Base-by-base conservation (phyloP, 768 basidiomycete species). In the Floccularia luteovirens region DNA sequence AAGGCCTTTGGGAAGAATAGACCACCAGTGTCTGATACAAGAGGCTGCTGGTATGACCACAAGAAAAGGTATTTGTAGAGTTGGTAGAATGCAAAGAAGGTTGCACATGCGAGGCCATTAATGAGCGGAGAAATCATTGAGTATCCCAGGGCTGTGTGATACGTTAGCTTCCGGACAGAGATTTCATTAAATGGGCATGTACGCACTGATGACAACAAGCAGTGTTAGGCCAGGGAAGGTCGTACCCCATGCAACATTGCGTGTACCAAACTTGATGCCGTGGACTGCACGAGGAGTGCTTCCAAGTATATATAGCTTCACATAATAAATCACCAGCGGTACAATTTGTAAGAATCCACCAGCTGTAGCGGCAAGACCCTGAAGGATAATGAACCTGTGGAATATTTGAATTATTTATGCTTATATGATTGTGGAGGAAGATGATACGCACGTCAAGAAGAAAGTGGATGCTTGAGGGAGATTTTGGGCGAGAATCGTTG, bases 1-100 rank as follows among this genome's bases (percentile, higher is more conserved):
- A 98, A 77, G 3, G 96, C 94, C 60, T 82, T 88, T 17, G 93
- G 93, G 72, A 91, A 98, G 70, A 96, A 98, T 36, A 89, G 56
- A 0, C 96, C 96, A 25, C 94, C 94, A 0, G 91, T 94, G 41
- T 96, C 92, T 36, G 65, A 65, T 3, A 71, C 61, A 0, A 71
- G 55, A 3, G 81, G 75, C 55, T 90, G 82, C 41, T 87, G 79
- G 51, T 77, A 76, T 44, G 76, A 79, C 68, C 78, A 91, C 39
- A 88, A 66, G 73, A 88, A 91, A 22, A 89, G 75, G 50, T 90
- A 91, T 59, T 88, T 90, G 74, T 87, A 90, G 24, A 90, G 61
- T 44, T 79, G 64, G 59, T 85, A 93, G 62, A 90, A 87, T 31
- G 82, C 59, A 59, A 86, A 80, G 69, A 98, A 96, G 1, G 88